A percentile compares a stretch with the other conserved stretches of the same genome.
These are phyloP conservation scores for Stagonosporopsis chrysanthemi DNA, from an alignment of 2,329 filamentous ascomycete species.

Conservation along the genomic window DNA sequence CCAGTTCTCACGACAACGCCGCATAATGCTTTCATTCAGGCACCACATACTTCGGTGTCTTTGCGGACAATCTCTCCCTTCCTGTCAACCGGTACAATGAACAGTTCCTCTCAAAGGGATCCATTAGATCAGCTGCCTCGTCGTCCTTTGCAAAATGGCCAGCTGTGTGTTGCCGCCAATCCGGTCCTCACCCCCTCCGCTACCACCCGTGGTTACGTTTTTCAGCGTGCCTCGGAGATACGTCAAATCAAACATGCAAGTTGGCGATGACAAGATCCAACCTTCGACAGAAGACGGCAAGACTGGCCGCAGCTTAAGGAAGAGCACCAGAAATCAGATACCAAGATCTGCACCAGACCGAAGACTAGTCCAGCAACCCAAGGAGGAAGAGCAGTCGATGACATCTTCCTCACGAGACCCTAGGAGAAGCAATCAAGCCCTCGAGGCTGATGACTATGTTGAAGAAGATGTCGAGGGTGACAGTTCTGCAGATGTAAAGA, in stretches of 20 bases:
- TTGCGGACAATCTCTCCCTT: constrained; percentile 28
- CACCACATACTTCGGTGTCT: constrained; percentile 17
- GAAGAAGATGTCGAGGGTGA: constrained; percentile 21
- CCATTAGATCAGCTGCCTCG: constrained; percentile 38
- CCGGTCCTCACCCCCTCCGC: constrained; percentile 28
- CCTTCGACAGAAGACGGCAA: constrained; percentile 34
- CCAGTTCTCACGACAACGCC: constrained; percentile 19
- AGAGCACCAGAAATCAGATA: constrained; percentile 40
- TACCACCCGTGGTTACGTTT: constrained; percentile 42
- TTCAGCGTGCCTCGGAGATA: constrained; percentile 47
- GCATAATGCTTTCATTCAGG: constrained; percentile 42
- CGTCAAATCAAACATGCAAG: constrained; percentile 44
- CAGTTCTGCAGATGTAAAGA: constrained; percentile 30
- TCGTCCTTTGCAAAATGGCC: constrained; percentile 41
- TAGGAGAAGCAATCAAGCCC: constrained; percentile 36
- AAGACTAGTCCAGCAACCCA: constrained; percentile 21
- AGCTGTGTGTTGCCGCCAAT: constrained; percentile 46
- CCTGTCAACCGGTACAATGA: constrained; percentile 46
- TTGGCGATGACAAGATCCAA: constrained; percentile 23
- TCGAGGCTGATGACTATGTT: constrained; percentile 28
- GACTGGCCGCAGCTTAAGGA: constrained; percentile 34
- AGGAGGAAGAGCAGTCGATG: constrained; percentile 27
- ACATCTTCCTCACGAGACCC: constrained; percentile 32
- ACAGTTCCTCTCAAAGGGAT: constrained; percentile 38
- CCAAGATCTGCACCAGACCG: constrained; percentile 30